Evolutionary conservation across 805 yeast genomes (phyloP), one percentile per base, ranked within the genome.

Genomic region (Sungouiozyma intestinalis): DNA sequence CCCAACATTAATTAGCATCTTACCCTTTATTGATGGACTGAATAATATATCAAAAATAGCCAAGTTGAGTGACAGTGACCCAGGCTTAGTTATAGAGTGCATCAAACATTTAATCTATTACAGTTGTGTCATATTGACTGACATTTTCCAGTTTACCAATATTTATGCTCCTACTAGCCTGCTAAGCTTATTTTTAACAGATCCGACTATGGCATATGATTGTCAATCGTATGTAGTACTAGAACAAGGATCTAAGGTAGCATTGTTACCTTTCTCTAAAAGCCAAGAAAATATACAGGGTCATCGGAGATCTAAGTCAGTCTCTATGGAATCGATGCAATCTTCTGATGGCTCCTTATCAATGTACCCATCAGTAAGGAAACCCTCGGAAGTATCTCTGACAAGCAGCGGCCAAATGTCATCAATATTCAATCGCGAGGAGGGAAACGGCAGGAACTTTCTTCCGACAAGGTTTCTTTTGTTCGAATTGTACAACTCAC

Each of bases 101-200:
- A 79, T 94, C 32, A 94, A 85, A 60, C 97, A 92, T 63, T 67
- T 92, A 41, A 74, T 88, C 66, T 94, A 90, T 60, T 92, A 90
- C 64, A 80, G 81, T 49, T 85, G 97, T 51, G 78, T 92, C 24
- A 75, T 81, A 13, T 71, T 88, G 8, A 69, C 85, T 13, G 97
- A 90, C 57, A 76, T 92, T 14, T 90, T 92, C 60, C 97, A 88
- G 57, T 92, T 88, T 58, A 67, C 79, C 38, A 90, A 86, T 62
- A 76, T 80, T 18, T 92, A 92, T 64, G 92, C 96, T 0, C 85
- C 95, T 17, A 85, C 97, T 0, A 79, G 92, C 31, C 73, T 75
- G 36, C 74, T 92, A 18, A 77, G 83, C 0, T 61, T 68, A 29
- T 85, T 94, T 49, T 67, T 85, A 38, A 73, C 73, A 35, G 83